Base-by-base conservation (phyloP, 176 grass and related monocot species). In the Musa schizocarpa region DNA sequence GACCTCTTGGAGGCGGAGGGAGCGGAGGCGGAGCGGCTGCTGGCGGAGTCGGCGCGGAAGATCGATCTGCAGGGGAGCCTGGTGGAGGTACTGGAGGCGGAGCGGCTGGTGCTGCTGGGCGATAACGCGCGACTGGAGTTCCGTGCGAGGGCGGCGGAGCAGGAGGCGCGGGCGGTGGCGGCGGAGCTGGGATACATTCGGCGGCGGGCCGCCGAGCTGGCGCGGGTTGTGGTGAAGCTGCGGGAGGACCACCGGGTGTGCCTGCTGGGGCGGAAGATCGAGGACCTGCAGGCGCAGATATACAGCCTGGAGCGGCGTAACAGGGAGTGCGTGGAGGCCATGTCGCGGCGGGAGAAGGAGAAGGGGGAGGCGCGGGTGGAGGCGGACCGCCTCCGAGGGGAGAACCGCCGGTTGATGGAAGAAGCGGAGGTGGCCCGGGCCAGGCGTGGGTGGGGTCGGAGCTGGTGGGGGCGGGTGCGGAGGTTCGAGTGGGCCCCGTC, bases 11-110 rank as follows among this genome's bases (percentile, higher is more conserved):
- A 78, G 27, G 83, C 86, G 72, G 87, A 90, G 73, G 53, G 87
- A 29, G 83, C 13, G 8, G 78, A 81, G 25, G 51, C 49, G 0
- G 77, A 85, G 62, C 83, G 82, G 0, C 83, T 82, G 1, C 8
- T 54, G 4, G 58, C 81, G 3, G 93, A 96, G 83, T 56, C 83
- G 0, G 76, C 77, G 72, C 22, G 83, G 29, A 92, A 88, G 83
- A 88, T 96, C 68, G 89, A 92, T 66, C 88, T 96, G 61, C 93
- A 96, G 82, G 89, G 87, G 26, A 92, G 89, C 69, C 73, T 96
- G 0, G 54, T 96, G 27, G 89, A 96, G 83, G 87, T 96, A 67
- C 87, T 96, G 6, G 93, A 96, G 71, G 92, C 93, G 16, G 93
- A 96, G 79, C 74, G 93, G 0, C 86, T 96, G 48, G 93, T 96